Conservation (phyloP, 2,329 filamentous ascomycete species). For the Xylaria sp. region DNA sequence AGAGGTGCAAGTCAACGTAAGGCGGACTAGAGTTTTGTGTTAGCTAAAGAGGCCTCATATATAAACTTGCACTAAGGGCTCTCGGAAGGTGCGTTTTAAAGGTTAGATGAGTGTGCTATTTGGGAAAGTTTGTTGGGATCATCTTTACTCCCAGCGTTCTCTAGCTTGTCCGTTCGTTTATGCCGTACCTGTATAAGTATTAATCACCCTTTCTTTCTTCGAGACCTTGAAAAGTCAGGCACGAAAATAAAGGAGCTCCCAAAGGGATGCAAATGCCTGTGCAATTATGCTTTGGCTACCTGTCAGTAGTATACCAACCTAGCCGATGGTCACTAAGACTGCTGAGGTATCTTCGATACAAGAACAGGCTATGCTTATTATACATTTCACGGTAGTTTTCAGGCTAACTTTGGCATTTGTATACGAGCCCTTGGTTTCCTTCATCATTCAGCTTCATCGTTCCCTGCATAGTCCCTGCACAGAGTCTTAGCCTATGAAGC, state of each 20-base stretch:
- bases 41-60: background rate
- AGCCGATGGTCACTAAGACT: background rate
- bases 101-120: background rate
- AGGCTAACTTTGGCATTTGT: background rate
- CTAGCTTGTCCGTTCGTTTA: too few relatives aligned
- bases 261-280: background rate
- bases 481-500: background rate
- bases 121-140: background rate
- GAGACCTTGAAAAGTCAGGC: background rate
- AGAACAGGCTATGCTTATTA: too few relatives aligned
- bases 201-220: background rate
- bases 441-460: background rate
- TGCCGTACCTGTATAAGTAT: too few relatives aligned
- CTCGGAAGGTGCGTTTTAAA: background rate
- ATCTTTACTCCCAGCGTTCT: background rate
- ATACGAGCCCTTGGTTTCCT: background rate
- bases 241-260: background rate
- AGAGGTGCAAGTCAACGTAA: background rate
- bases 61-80: background rate
- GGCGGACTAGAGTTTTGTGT: background rate
- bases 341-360: too few relatives aligned
- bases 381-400: background rate
- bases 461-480: constrained; percentile 5
- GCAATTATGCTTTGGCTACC: background rate
- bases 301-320: background rate